These are phyloP conservation scores for Lachnellula suecica DNA, from an alignment of 2,329 filamentous ascomycete genomes.

Conservation along the genomic window DNA sequence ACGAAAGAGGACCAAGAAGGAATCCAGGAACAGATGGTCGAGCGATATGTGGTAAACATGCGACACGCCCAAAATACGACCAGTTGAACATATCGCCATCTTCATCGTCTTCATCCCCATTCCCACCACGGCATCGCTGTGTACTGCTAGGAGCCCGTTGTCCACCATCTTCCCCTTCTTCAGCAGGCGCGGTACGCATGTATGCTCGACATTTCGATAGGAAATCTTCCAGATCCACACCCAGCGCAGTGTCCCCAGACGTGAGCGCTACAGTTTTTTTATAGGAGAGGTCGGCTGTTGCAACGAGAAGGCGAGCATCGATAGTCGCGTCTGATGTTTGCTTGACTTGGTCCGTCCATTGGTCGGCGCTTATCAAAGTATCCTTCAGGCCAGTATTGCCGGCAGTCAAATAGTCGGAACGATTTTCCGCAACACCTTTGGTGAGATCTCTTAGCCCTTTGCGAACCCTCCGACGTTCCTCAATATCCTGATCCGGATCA, in stretches of 20 bases:
- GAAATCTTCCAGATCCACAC: slow-evolving; percentile 88
- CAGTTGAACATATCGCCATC: slow-evolving; percentile 81
- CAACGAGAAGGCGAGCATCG: slow-evolving; percentile 83
- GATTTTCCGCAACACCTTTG: slow-evolving; percentile 61
- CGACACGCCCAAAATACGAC: slow-evolving; percentile 76
- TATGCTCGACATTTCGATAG: slow-evolving; percentile 86
- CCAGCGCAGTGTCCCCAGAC: slow-evolving; percentile 69
- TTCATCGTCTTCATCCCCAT: slow-evolving; percentile 62
- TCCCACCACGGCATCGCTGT: slow-evolving; percentile 38
- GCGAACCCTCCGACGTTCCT: slow-evolving; percentile 70
- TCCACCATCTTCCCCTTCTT: slow-evolving; percentile 50
- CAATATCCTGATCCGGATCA: slow-evolving; percentile 79
- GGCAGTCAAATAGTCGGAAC: slow-evolving; percentile 67
- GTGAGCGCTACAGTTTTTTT: slow-evolving; percentile 75
- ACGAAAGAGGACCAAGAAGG: slow-evolving; percentile 81
- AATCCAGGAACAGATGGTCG: slow-evolving; percentile 81
- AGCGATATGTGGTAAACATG: slow-evolving; percentile 69
- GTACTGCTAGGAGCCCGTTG: slow-evolving; percentile 46
- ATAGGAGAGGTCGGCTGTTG: slow-evolving; percentile 75
- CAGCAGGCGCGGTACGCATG: slow-evolving; percentile 67
- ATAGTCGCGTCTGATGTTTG: slow-evolving; percentile 90
- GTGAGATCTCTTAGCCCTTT: slow-evolving; percentile 67
- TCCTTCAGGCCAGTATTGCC: slow-evolving; percentile 65
- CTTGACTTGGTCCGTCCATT: slow-evolving; percentile 66
- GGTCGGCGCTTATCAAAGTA: slow-evolving; percentile 65